A percentile compares a stretch with the other conserved stretches of the same genome.
Conservation (phyloP, 306 rosid genomes). For the Ziziphus jujuba region DNA sequence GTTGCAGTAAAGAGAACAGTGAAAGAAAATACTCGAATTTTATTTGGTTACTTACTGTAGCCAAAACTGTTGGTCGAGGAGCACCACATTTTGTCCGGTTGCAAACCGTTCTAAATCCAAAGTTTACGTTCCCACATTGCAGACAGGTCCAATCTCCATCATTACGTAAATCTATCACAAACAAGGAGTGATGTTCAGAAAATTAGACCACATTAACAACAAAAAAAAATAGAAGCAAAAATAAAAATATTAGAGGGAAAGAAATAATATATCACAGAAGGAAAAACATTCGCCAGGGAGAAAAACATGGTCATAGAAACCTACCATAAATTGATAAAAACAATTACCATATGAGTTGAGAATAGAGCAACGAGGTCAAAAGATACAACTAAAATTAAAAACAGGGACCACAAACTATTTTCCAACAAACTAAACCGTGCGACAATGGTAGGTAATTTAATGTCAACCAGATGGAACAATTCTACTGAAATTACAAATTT, state of each 20-base stretch:
- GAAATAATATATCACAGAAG: too few relatives aligned
- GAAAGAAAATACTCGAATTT: too few relatives aligned
- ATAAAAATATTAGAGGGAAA: too few relatives aligned
- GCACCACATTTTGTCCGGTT: conserved; percentile 43
- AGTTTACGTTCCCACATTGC: conserved; percentile 50
- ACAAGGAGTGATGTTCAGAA: too few relatives aligned
- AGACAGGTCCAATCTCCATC: conserved; percentile 59
- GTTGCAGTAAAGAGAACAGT: too few relatives aligned
- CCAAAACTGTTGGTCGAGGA: conserved; percentile 35
- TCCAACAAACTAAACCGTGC: too few relatives aligned
- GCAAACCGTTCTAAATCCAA: conserved; percentile 49
- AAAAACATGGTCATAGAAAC: neutral
- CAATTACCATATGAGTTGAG: neutral
- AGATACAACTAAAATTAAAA: neutral
- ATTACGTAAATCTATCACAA: conserved; percentile 29
- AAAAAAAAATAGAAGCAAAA: too few relatives aligned
- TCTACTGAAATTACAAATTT: too few relatives aligned
- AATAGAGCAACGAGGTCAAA: neutral
- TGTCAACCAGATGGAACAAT: too few relatives aligned
- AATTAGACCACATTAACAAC: too few relatives aligned
- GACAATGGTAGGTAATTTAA: too few relatives aligned
- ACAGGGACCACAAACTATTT: neutral
- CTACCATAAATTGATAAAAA: neutral
- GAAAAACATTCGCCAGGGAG: too few relatives aligned
- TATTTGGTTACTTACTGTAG: conserved; percentile 30